These are phyloP conservation scores for Penicillium sp. DNA, from an alignment of 2,329 filamentous ascomycete genomes.

Conservation along the genomic window DNA sequence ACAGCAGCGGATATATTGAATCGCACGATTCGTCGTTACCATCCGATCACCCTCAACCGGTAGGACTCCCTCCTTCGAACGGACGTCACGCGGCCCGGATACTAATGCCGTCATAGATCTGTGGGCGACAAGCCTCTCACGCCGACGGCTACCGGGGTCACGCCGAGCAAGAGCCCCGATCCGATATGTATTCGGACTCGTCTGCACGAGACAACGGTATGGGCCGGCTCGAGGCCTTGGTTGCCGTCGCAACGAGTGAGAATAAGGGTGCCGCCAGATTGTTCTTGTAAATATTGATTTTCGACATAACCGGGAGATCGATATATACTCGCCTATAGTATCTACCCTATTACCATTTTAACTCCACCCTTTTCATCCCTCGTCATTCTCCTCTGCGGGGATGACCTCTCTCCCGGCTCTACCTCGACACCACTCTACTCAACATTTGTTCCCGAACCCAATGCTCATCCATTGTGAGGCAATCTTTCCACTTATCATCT, in stretches of 20 bases:
- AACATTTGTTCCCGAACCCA: not conserved
- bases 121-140: constrained; percentile 40
- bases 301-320: constrained; percentile 5
- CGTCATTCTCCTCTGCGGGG: not conserved
- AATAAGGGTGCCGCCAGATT: constrained; percentile 46
- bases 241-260: constrained; percentile 57
- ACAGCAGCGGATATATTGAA: constrained; percentile 56
- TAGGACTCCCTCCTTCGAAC: constrained; percentile 42
- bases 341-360: not conserved
- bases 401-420: not conserved
- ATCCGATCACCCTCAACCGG: constrained; percentile 47
- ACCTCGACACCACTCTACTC: not conserved
- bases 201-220: constrained; percentile 46
- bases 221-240: constrained; percentile 57
- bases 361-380: not conserved
- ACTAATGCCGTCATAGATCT: constrained; percentile 44
- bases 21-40: constrained; percentile 45
- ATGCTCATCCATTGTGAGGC: not conserved
- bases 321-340: not conserved
- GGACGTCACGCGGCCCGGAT: constrained; percentile 35
- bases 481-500: constrained; percentile 22
- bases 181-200: constrained; percentile 38
- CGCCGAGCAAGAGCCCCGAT: constrained; percentile 36
- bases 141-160: constrained; percentile 38
- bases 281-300: constrained; percentile 35